Percentiles rank a stretch among this genome's conserved stretches.
These are phyloP conservation scores for Pyropia haitanensis DNA, from an alignment of 23 red algal species.

Conservation along the genomic window DNA sequence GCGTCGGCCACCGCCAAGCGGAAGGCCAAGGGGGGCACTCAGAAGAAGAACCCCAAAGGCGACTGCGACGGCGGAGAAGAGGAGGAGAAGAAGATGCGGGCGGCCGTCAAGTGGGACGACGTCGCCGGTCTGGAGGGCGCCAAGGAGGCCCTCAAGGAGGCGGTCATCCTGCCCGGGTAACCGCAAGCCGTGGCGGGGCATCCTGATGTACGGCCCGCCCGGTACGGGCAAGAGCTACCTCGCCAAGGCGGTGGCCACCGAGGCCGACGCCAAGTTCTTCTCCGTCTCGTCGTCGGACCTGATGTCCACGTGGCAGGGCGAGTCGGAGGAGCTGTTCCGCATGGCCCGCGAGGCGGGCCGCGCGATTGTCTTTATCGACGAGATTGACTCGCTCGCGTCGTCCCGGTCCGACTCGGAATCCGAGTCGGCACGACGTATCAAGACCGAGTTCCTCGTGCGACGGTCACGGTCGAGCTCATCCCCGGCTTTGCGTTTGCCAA, in stretches of 20 bases:
- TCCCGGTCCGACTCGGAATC: conserved; percentile 74
- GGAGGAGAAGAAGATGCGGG: conserved; percentile 39
- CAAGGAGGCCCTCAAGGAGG: conserved; percentile 93
- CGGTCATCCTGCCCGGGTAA: conserved; percentile 95
- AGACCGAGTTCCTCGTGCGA: conserved; percentile 98
- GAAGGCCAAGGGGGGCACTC: conserved; percentile 18
- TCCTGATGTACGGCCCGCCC: conserved; percentile 94
- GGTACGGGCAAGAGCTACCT: conserved; percentile 98
- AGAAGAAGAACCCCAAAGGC: conserved; percentile 15
- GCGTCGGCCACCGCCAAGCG: conserved; percentile 1
- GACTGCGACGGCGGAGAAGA: conserved; percentile 10
- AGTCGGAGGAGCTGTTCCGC: conserved; percentile 87
- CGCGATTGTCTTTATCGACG: conserved; percentile 99
- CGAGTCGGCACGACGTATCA: conserved; percentile 85
- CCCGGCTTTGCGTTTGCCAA: conserved; percentile 40
- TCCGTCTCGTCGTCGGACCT: conserved; percentile 80
- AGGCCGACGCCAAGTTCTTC: conserved; percentile 86
- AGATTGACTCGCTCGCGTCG: conserved; percentile 91
- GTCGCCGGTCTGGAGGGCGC: conserved; percentile 92
- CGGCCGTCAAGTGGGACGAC: conserved; percentile 84
- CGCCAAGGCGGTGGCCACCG: conserved; percentile 97
- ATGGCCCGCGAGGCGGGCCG: conserved; percentile 69
- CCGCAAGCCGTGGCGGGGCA: conserved; percentile 89
- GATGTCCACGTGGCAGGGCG: conserved; percentile 96
- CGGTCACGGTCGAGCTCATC: conserved; percentile 24